These are phyloP conservation scores for Talaromyces wortmannii DNA, from an alignment of 495 filamentous ascomycete genomes.

Conservation along the genomic window DNA sequence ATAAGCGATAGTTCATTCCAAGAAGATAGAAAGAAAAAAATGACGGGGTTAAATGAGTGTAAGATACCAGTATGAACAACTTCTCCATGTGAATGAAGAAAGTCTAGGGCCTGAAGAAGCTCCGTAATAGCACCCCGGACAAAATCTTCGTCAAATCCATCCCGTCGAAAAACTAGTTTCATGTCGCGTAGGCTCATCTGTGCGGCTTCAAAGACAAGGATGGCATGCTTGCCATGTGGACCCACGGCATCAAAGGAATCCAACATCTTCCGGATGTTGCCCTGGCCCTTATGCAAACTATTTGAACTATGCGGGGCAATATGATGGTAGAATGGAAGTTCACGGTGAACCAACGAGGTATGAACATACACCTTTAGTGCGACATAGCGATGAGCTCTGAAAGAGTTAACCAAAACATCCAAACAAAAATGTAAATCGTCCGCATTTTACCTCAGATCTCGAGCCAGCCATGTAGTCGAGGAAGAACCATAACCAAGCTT, in stretches of 20 bases:
- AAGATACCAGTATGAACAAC: conserved; percentile 33
- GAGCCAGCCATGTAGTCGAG: conserved; percentile 40
- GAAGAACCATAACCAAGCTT: conserved; percentile 39
- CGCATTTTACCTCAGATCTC: conserved; percentile 26
- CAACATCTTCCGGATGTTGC: conserved; percentile 18
- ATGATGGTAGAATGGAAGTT: conserved; percentile 14
- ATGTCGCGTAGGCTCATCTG: conserved; percentile 21
- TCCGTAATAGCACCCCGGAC: conserved; percentile 19
- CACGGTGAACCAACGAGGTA: conserved; percentile 11
- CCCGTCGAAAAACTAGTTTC: conserved; percentile 14
- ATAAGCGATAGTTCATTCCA: conserved; percentile 32
- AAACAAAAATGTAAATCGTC: conserved; percentile 17
- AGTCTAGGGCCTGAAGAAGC: conserved; percentile 27
- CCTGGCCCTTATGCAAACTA: conserved; percentile 14
- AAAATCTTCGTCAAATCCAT: conserved; percentile 13
- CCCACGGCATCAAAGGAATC: conserved; percentile 22
- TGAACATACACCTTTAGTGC: conserved; percentile 19
- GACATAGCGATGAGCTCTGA: conserved; percentile 12
- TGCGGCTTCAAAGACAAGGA: conserved; percentile 22
- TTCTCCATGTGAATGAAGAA: conserved; percentile 27
- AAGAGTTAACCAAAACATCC: conserved; percentile 4
- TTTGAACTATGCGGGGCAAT: conserved; percentile 15
- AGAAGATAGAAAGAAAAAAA: conserved; percentile 4
- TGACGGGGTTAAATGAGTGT: too few species aligned
- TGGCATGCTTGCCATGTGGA: conserved; percentile 17